A percentile compares a stretch with the other conserved stretches of the same genome.
Evolutionary conservation across 2,329 filamentous ascomycete genomes (phyloP).

Genomic region (Diplodia intermedia): DNA sequence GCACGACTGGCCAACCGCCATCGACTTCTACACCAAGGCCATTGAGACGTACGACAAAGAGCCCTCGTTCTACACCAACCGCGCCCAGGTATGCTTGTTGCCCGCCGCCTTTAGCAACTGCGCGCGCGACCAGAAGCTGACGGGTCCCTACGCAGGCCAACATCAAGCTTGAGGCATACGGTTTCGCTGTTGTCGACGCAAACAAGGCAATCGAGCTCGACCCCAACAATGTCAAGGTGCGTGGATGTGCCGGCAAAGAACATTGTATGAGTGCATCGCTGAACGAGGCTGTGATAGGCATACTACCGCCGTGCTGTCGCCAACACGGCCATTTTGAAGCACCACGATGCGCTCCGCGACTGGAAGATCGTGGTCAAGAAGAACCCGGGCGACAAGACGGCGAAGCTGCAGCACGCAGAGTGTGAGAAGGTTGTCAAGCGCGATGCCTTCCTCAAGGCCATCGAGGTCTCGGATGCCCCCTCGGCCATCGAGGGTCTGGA

Average conservation of each 20-base stretch:
- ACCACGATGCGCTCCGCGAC: conserved; percentile 86
- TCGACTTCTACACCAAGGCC: conserved; percentile 85
- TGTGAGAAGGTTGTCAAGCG: conserved; percentile 95
- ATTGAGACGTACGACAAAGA: conserved; percentile 84
- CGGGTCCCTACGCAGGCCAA: conserved; percentile 68
- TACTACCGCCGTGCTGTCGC: conserved; percentile 94
- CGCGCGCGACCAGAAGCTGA: conserved; percentile 41
- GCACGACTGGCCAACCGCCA: conserved; percentile 83
- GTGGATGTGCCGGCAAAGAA: background rate
- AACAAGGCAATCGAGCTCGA: conserved; percentile 91
- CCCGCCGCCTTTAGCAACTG: conserved; percentile 10
- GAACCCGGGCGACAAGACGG: conserved; percentile 87
- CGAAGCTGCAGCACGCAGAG: conserved; percentile 86
- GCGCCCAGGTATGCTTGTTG: conserved; percentile 77
- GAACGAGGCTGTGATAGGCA: conserved; percentile 62
- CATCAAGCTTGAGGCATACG: conserved; percentile 94
- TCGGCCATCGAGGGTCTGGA: conserved; percentile 92
- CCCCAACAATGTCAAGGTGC: conserved; percentile 84
- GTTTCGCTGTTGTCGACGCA: conserved; percentile 89
- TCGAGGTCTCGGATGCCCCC: conserved; percentile 89
- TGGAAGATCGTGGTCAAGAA: conserved; percentile 90
- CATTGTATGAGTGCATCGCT: background rate
- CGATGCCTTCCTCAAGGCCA: conserved; percentile 90
- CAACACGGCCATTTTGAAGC: conserved; percentile 87
- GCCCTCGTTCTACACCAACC: conserved; percentile 90